Conservation (phyloP, 306 rosid genomes). For the Cucurbita ficifolia region DNA sequence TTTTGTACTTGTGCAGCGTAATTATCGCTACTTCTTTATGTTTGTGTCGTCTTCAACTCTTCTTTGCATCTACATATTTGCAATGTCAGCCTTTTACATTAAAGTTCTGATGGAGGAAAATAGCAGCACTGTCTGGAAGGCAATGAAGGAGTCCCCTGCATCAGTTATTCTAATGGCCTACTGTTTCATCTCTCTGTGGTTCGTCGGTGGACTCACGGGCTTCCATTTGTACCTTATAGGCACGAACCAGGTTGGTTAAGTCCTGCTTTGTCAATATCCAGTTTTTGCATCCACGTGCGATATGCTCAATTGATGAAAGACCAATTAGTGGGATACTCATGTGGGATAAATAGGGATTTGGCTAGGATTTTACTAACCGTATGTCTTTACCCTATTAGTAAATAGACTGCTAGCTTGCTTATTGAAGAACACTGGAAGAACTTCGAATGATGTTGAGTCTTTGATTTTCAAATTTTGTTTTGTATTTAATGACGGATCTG, state of each 20-base stretch:
- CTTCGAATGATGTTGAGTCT: neutral
- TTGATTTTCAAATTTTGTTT: neutral
- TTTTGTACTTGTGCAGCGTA: slow-evolving; percentile 11
- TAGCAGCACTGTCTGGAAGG: slow-evolving; percentile 68
- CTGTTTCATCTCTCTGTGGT: slow-evolving; percentile 84
- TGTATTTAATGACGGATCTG: neutral
- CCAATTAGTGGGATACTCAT: neutral
- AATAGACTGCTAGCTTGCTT: neutral
- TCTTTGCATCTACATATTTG: slow-evolving; percentile 72
- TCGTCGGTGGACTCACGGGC: slow-evolving; percentile 92
- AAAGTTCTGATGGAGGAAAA: slow-evolving; percentile 62
- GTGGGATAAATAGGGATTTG: neutral
- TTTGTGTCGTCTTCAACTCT: slow-evolving; percentile 82
- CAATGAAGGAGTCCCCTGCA: slow-evolving; percentile 78
- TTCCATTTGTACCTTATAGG: slow-evolving; percentile 88
- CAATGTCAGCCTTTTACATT: slow-evolving; percentile 69
- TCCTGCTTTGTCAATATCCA: slow-evolving; percentile 1
- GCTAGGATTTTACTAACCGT: neutral
- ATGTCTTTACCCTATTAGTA: neutral
- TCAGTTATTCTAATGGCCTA: slow-evolving; percentile 80
- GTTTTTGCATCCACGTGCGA: neutral
- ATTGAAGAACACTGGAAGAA: neutral
- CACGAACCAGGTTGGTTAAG: slow-evolving; percentile 67
- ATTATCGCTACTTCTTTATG: slow-evolving; percentile 25
- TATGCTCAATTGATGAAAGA: neutral